Conservation (phyloP, 1,284 basidiomycete species). For the Malassezia dermatis region DNA sequence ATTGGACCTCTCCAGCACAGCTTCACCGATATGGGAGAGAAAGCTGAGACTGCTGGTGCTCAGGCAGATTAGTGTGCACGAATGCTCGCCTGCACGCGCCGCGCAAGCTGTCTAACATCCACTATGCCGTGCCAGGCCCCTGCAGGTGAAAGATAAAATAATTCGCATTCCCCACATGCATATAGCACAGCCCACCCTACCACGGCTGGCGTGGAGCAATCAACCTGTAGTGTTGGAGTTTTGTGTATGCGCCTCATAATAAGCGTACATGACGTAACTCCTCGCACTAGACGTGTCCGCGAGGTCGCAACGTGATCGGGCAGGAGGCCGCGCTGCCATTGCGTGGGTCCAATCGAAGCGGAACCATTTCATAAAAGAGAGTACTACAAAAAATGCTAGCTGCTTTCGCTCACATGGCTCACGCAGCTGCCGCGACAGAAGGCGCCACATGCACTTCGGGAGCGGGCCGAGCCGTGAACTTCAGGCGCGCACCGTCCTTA, state of each 20-base stretch:
- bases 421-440: slow-evolving; percentile 31
- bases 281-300: background rate
- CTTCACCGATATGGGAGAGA: background rate
- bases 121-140: background rate
- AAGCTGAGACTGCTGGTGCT: background rate
- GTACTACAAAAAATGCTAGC: background rate
- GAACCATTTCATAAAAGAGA: background rate
- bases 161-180: background rate
- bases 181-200: background rate
- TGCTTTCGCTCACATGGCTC: background rate
- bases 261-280: background rate
- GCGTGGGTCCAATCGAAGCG: background rate
- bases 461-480: slow-evolving; percentile 52
- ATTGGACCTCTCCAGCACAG: background rate
- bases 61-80: background rate
- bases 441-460: slow-evolving; percentile 29
- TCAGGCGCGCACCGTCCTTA: slow-evolving; percentile 75
- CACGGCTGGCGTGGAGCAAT: background rate
- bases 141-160: background rate
- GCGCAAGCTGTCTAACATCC: background rate
- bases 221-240: background rate
- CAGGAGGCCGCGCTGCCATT: background rate
- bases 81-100: background rate
- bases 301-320: background rate
- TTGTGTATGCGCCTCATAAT: background rate